phyloP scores from a whole-genome alignment of 257 asterid genomes.

The Ballota nigra region DNA sequence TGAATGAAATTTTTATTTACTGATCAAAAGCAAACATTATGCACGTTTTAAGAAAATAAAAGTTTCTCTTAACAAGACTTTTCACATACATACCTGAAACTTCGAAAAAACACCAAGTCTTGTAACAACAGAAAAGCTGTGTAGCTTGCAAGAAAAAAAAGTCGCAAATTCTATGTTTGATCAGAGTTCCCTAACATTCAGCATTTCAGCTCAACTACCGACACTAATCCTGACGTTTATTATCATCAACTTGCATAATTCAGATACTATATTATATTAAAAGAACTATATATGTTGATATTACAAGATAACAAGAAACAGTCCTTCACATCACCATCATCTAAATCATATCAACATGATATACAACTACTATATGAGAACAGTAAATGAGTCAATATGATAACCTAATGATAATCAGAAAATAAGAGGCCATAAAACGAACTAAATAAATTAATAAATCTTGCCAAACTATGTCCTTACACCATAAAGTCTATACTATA shows the following conservation, averaged over 20 bases:
- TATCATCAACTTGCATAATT: neutral
- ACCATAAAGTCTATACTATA: conserved; percentile 22
- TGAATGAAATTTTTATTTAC: too few species aligned
- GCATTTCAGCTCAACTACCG: neutral
- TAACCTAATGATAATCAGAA: neutral
- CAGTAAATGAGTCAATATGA: neutral
- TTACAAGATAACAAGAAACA: too few species aligned
- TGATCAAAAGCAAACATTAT: too few species aligned
- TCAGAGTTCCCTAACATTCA: neutral
- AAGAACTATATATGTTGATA: neutral
- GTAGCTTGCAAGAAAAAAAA: neutral
- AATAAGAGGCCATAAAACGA: neutral
- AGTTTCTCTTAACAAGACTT: neutral
- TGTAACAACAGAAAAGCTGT: neutral
- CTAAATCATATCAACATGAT: neutral
- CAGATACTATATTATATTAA: neutral
- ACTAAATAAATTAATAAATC: conserved; percentile 26
- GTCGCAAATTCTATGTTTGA: neutral
- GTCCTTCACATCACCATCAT: too few species aligned
- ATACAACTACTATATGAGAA: neutral
- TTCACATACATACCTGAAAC: neutral
- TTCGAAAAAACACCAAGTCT: neutral
- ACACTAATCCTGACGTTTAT: neutral
- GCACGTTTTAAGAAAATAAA: conserved; percentile 7
- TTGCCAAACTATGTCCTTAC: conserved; percentile 2